Conservation (phyloP, 306 rosid species). For the Vigna hirtella region DNA sequence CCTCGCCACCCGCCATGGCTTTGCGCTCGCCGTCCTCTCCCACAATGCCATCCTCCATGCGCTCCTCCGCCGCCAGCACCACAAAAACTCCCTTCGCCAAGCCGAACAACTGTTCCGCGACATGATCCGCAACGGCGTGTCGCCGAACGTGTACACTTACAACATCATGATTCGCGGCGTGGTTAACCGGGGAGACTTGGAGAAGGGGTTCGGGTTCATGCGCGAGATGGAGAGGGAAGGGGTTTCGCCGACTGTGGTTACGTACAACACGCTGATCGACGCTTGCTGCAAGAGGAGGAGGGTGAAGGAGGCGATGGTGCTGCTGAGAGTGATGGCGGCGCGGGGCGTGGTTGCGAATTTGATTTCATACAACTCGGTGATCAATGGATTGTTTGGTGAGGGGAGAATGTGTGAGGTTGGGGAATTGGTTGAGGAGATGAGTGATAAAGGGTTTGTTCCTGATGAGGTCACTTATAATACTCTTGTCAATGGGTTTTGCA, state of each 20-base stretch:
- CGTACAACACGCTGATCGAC: constrained; percentile 74
- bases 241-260: constrained; percentile 76
- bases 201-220: constrained; percentile 57
- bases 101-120: constrained; percentile 63
- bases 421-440: constrained; percentile 70
- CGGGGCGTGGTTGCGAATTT: constrained; percentile 74
- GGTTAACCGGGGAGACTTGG: constrained; percentile 56
- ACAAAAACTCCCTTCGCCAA: neutral
- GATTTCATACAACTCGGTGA: constrained; percentile 77
- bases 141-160: constrained; percentile 79
- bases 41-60: constrained; percentile 75
- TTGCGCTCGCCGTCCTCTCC: constrained; percentile 68
- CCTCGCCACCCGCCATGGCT: constrained; percentile 67
- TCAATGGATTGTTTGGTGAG: constrained; percentile 76
- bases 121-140: constrained; percentile 63
- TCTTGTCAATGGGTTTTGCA: constrained; percentile 79
- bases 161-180: constrained; percentile 83
- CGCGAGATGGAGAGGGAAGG: constrained; percentile 75
- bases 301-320: constrained; percentile 60
- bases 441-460: constrained; percentile 58
- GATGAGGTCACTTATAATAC: constrained; percentile 85
- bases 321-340: constrained; percentile 59
- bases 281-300: constrained; percentile 64
- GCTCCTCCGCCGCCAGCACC: constrained; percentile 41
- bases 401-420: constrained; percentile 67